Conservation (phyloP, 345 rosid genomes). For the Hibiscus tridactylites region DNA sequence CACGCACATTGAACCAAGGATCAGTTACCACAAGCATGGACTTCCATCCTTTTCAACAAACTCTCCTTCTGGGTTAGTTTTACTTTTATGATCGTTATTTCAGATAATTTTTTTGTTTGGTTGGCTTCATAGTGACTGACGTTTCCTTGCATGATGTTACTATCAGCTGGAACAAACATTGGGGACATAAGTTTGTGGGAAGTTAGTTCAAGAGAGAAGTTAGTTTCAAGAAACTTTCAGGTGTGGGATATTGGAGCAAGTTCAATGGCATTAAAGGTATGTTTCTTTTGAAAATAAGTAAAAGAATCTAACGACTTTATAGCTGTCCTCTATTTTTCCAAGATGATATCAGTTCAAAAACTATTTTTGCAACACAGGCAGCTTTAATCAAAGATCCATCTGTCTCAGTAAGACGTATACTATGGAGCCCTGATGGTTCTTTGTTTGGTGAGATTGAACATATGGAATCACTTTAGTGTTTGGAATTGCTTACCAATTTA, state of each 20-base stretch:
- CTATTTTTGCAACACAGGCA: constrained; percentile 22
- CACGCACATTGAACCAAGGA: constrained; percentile 22
- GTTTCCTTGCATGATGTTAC: not conserved
- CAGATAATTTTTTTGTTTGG: not conserved
- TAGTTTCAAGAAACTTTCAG: constrained; percentile 22
- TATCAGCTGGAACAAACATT: constrained; percentile 28
- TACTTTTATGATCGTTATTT: constrained; percentile 3
- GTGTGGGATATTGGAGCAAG: constrained; percentile 33
- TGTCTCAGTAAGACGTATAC: constrained; percentile 27
- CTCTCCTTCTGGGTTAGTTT: constrained; percentile 36
- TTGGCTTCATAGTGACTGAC: constrained; percentile 5
- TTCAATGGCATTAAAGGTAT: constrained; percentile 31
- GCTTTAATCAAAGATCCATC: constrained; percentile 28
- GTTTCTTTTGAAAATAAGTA: not conserved
- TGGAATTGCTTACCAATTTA: not conserved
- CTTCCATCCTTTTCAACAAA: constrained; percentile 36
- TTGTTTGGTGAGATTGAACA: constrained; percentile 28
- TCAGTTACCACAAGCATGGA: constrained; percentile 37
- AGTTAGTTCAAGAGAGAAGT: constrained; percentile 26
- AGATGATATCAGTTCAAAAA: constrained; percentile 5
- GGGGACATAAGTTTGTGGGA: constrained; percentile 39
- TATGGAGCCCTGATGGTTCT: constrained; percentile 39
- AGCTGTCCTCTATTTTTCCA: not conserved
- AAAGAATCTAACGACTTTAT: not conserved
- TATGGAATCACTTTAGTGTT: not conserved